Base-by-base conservation (phyloP, 192 early-diverging fungal genomes). In the Coemansia sp. region DNA sequence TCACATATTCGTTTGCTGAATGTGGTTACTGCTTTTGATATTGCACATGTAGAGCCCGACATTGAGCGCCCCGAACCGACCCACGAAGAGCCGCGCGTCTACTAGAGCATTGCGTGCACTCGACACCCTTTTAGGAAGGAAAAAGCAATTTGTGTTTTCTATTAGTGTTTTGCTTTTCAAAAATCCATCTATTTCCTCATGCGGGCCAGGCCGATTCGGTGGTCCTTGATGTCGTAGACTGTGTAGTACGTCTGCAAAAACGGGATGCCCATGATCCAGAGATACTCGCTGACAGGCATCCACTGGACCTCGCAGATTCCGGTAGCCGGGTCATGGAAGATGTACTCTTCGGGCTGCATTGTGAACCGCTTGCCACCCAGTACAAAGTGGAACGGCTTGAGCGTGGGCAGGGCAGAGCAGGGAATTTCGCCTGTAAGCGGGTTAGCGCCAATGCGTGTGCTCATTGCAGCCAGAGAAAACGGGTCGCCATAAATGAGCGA, bases 171-270 rank as follows among this genome's bases (percentile, higher is more conserved):
- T 49, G 19, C 47, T 57, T 56, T 57, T 48, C 27, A 57, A 57
- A 57, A 35, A 57, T 2, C 24, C 6, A 57, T 27, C 29, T 66
- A 72, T 32, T 54, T 29, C 10, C 47, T 24, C 63, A 70, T 71
- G 47, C 54, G 67, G 3, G 73, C 77, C 29, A 84, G 39, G 3
- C 82, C 82, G 27, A 84, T 69, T 53, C 64, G 69, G 57, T 60
- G 71, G 6, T 63, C 53, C 21, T 69, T 77, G 63, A 75, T 70
- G 50, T 84, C 66, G 54, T 76, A 84, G 12, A 84, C 77, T n/a
- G 82, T 64, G 59, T 84, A 84, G 59, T 84, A 68, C 37, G 74
- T 66, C 64, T 74, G 77, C 59, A 82, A 29, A 57, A 82, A 82
- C 15, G 75, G 70, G 51, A 75, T 72, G 10, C 79, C 79, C 62